Conservation (phyloP, 2,329 filamentous ascomycete genomes). For the Cercospora sp. region DNA sequence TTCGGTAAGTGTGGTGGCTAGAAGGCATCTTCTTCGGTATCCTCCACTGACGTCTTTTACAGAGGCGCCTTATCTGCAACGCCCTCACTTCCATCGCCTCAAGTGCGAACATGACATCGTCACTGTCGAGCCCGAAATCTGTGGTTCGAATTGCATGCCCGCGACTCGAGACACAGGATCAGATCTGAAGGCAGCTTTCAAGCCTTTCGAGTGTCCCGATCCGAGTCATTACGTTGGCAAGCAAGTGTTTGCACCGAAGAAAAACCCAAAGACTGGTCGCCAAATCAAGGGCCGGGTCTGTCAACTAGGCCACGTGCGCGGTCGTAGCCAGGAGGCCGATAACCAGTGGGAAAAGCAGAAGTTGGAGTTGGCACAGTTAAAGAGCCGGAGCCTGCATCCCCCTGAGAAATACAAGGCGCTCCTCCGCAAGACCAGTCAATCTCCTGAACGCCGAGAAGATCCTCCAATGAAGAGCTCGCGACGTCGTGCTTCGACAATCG, state of each 20-base stretch:
- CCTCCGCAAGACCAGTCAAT: constrained; percentile 11
- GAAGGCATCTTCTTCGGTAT: not conserved
- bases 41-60: not conserved
- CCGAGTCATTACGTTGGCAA: not conserved
- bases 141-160: constrained; percentile 12
- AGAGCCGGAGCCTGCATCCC: not conserved
- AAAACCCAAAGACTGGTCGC: not conserved
- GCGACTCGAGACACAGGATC: not conserved
- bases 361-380: not conserved
- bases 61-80: constrained; percentile 2
- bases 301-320: constrained; percentile 13
- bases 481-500: not conserved
- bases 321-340: constrained; percentile 9
- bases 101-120: constrained; percentile 18
- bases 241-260: not conserved
- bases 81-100: constrained; percentile 15
- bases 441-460: too few species aligned
- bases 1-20: constrained; percentile 1
- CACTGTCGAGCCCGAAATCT: constrained; percentile 11
- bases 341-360: constrained; percentile 9
- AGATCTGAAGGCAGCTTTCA: constrained; percentile 8
- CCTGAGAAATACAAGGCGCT: not conserved
- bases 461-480: not conserved
- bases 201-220: constrained; percentile 15
- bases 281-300: constrained; percentile 3